Evolutionary conservation across 768 basidiomycete genomes (phyloP), one percentile per base, ranked within the genome.

Genomic region (Suillus decipiens): DNA sequence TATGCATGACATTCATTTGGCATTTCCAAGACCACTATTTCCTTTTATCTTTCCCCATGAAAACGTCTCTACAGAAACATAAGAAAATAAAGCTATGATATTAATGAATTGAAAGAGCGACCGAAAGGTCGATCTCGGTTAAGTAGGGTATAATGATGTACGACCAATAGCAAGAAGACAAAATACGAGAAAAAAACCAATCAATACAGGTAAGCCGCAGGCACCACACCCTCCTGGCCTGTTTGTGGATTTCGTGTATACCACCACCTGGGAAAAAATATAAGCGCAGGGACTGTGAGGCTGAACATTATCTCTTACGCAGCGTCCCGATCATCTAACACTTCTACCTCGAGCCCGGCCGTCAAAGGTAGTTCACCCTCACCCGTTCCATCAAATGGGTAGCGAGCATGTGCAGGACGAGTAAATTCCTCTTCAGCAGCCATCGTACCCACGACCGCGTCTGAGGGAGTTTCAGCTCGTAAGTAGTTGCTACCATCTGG

Each of bases 141-240:
- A 73, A 75, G 73, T 72, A 73, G 77, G 73, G 76, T 76, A 78
- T 75, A 76, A 73, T 62, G 62, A 63, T 66, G 53, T 69, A 66
- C 62, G 73, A 65, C 64, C 70, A 69, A 72, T 69, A 73, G 67
- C 65, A 70, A 75, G 69, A 72, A 28, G 54, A 72, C 64, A 72
- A 67, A 51, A 67, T 63, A 63, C 57, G 64, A 61, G 41, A 72
- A 72, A 72, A 67, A 63, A 57, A 75, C 55, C 59, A 66, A 70
- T 85, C 82, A 94, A 79, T 92, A 93, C 78, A 93, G 81, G 82
- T 96, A 98, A 62, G 93, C 87, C 47, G 93, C 91, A 10, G 95
- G 95, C 57, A 97, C 92, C 37, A 96, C 91, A 14, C 95, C 95
- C 77, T 96, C 93, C 56, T 81, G 84, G 10, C 94, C 92, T 54